Evolutionary conservation across 495 filamentous ascomycete genomes (phyloP).

Genomic region (Bathelium albidoporum): DNA sequence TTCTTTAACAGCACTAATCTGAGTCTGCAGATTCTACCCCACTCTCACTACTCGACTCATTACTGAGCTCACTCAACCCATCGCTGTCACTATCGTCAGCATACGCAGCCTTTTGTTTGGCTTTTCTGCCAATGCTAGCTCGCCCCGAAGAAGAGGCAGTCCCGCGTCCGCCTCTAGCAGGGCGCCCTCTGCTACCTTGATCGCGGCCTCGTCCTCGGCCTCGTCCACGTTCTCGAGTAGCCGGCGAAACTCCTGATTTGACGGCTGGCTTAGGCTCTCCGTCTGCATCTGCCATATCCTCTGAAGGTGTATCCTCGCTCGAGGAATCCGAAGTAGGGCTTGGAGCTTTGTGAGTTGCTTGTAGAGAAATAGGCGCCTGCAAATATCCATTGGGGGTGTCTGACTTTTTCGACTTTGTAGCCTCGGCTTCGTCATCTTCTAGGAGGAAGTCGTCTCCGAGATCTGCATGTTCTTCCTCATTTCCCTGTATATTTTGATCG

Average conservation of each 20-base stretch:
- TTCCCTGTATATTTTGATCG: neutral
- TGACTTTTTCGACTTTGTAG: neutral
- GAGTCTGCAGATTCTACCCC: neutral
- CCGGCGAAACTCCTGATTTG: neutral
- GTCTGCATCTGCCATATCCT: neutral
- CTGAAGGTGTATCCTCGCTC: neutral
- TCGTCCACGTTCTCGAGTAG: neutral
- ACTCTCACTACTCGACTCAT: neutral
- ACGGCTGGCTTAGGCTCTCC: neutral
- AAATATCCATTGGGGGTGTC: neutral
- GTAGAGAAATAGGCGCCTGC: conserved; percentile 24
- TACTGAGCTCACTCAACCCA: neutral
- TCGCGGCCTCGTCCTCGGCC: neutral
- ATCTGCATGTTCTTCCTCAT: neutral
- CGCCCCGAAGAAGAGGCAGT: neutral
- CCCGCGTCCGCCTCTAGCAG: neutral
- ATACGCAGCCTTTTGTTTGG: neutral
- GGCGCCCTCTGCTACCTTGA: neutral
- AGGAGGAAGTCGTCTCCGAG: neutral
- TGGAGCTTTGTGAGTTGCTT: conserved; percentile 18
- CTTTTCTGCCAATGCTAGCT: neutral
- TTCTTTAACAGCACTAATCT: neutral
- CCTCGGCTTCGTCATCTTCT: neutral
- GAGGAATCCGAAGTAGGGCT: neutral
- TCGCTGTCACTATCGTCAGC: neutral